Percentiles rank a stretch among this genome's conserved stretches.
Conservation (phyloP, 257 asterid genomes). For the Cynanchum wilfordii region DNA sequence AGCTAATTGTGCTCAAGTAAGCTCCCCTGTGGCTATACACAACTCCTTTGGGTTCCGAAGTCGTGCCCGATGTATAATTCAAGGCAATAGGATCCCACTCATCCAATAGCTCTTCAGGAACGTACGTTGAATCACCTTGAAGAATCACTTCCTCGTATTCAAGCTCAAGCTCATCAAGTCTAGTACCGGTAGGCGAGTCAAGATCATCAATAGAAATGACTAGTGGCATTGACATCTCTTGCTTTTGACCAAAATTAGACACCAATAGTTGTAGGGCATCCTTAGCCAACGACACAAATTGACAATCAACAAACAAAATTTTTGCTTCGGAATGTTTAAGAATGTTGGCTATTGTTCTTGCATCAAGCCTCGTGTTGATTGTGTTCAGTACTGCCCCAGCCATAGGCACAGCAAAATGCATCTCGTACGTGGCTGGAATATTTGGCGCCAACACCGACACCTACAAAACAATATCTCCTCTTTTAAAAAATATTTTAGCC, state of each 20-base stretch:
- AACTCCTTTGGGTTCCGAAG: conserved; percentile 83
- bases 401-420: conserved; percentile 96
- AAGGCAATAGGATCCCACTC: conserved; percentile 85
- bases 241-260: conserved; percentile 8
- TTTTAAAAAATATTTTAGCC: too few relatives aligned
- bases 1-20: conserved; percentile 62
- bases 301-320: conserved; percentile 55
- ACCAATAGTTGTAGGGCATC: conserved; percentile 45
- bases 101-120: conserved; percentile 38
- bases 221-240: conserved; percentile 31
- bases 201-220: conserved; percentile 66
- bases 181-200: conserved; percentile 41
- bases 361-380: conserved; percentile 71
- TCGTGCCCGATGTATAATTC: conserved; percentile 84
- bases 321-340: conserved; percentile 70
- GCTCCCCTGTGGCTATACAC: conserved; percentile 89
- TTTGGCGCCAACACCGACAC: conserved; percentile 88
- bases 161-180: conserved; percentile 33
- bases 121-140: conserved; percentile 34
- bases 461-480: conserved; percentile 33
- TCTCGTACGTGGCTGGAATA: conserved; percentile 77
- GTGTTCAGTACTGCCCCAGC: conserved; percentile 86
- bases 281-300: conserved; percentile 41
- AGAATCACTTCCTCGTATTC: conserved; percentile 60
- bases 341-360: conserved; percentile 55